Conservation (phyloP, 208 protist genomes). For the Acanthamoeba culbertsoni region DNA sequence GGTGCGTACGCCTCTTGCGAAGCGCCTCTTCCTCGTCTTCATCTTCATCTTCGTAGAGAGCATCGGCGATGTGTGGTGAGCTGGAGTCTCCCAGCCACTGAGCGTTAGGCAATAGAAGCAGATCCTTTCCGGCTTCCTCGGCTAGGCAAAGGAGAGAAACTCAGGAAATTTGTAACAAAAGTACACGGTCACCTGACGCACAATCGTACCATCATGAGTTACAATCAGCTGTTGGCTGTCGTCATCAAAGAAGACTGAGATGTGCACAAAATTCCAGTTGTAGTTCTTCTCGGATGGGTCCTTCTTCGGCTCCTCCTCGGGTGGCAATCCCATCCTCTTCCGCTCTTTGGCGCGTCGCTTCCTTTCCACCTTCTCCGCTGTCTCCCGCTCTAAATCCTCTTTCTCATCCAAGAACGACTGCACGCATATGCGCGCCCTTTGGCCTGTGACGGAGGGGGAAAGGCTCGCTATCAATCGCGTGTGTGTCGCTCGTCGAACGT, state of each 20-base stretch:
- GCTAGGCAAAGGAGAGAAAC: no score
- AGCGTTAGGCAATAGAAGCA: neutral
- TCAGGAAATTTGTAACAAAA: neutral
- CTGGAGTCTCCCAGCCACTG: neutral
- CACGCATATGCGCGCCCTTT: neutral
- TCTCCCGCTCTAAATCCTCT: neutral
- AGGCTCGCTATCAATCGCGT: neutral
- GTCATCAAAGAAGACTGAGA: conserved; percentile 25
- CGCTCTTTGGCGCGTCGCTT: neutral
- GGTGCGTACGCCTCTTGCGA: neutral
- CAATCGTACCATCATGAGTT: neutral
- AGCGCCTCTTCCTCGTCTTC: neutral
- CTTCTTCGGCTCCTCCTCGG: neutral
- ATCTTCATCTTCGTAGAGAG: neutral
- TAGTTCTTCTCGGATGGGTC: neutral
- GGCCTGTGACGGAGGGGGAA: neutral
- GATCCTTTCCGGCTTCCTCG: neutral
- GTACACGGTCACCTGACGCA: neutral
- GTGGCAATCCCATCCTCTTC: neutral
- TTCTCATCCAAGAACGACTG: neutral
- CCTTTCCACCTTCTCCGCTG: neutral
- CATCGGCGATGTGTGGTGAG: neutral
- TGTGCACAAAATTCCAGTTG: conserved; percentile 24
- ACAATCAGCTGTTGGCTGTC: neutral
- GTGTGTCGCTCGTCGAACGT: neutral